A percentile compares a stretch with the other conserved stretches of the same genome.
Conservation (phyloP, 1,284 basidiomycete species). For the Vanrija sp. region DNA sequence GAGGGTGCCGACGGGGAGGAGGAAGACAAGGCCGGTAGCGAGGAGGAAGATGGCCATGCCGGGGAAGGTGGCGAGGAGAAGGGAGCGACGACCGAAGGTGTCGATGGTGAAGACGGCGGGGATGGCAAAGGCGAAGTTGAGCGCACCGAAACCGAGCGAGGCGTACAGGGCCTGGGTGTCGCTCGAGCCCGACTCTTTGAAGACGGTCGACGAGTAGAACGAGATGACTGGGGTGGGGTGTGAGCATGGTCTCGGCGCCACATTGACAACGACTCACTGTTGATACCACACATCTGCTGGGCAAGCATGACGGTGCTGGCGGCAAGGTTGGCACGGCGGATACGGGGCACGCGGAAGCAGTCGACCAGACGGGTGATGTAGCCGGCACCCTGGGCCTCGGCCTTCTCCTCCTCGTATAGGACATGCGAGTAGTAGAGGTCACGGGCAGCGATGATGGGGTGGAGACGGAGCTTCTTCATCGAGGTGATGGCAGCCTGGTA, state of each 20-base stretch:
- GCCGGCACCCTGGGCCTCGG: conserved; percentile 52
- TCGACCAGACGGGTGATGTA: conserved; percentile 54
- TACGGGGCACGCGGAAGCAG: conserved; percentile 66
- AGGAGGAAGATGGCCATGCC: conserved; percentile 42
- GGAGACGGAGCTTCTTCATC: conserved; percentile 61
- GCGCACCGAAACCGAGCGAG: conserved; percentile 58
- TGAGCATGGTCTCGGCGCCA: not conserved
- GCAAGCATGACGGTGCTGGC: conserved; percentile 68
- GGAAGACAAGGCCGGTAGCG: conserved; percentile 44
- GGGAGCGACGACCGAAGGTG: conserved; percentile 62
- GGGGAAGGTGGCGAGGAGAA: conserved; percentile 56
- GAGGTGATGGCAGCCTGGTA: conserved; percentile 63
- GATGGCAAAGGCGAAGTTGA: conserved; percentile 21
- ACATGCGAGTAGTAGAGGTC: conserved; percentile 63
- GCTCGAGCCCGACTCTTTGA: conserved; percentile 55
- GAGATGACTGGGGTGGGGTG: conserved; percentile 28
- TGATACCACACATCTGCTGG: conserved; percentile 38
- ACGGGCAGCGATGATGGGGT: conserved; percentile 66
- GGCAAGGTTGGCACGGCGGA: conserved; percentile 68
- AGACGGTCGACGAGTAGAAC: conserved; percentile 57
- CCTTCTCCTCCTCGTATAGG: conserved; percentile 61
- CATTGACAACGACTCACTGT: conserved; percentile 8
- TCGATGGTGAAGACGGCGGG: conserved; percentile 54
- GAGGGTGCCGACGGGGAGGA: conserved; percentile 2
- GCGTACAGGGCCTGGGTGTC: conserved; percentile 52